Evolutionary conservation across 129 eudicot genomes (phyloP), one percentile per base, ranked within the genome.

Genomic region (Calendula officinalis): DNA sequence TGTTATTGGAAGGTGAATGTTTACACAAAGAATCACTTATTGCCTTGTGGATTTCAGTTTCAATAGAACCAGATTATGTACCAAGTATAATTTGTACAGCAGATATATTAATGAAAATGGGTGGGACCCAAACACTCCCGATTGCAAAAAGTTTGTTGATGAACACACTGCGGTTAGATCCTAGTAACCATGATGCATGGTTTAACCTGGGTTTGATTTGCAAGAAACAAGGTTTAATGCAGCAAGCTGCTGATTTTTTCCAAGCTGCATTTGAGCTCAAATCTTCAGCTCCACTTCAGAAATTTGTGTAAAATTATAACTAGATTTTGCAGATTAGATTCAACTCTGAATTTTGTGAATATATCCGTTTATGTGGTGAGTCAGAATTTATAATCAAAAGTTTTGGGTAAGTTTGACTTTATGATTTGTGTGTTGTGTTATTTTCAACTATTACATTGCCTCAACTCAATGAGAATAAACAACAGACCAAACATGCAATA

Each of bases 261-360:
- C 99, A 86, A 71, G 99, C 99, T 77, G 91, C 99, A 7, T 80
- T 77, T 32, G 95, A 94, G 80, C 92, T 94, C 33, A 52, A 82
- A 70, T 77, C 76, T 49, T 81, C 99, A 33, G 90, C 99, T 30
- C 99, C 99, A 17, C 85, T 88, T 68, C 85, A 82, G 67, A 77
- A 83, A 73, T 88, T 88, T 60, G 64, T 60, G 33, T 69, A 43
- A 48, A 12, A 54, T n/a, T n/a, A n/a, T 16, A 17, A 35, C 30
- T 15, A 17, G 33, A 27, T 50, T 36, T 46, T 46, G 55, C 46
- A 72, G 64, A 54, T 45, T 55, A 72, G 71, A 55, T 44, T 48
- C 75, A 14, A 14, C 57, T 7, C 44, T 71, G 47, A 69, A 15
- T 62, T 64, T 41, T 70, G 77, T 76, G 81, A 76, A 76, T 76